Evolutionary conservation across 139 green algal species (phyloP).

Genomic region (Chlamydomonas eustigma): DNA sequence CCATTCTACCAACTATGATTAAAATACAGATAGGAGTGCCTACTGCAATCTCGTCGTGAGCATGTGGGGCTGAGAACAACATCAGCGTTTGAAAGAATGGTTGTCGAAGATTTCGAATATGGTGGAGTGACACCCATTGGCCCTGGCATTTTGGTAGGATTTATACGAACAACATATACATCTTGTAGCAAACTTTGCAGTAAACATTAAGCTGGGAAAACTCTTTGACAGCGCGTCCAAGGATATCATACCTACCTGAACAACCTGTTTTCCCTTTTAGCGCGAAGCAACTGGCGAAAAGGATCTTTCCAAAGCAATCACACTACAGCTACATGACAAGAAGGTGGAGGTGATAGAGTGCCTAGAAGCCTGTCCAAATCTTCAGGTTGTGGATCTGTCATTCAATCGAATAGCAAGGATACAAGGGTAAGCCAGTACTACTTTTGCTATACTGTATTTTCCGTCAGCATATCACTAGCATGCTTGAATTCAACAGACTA

Average conservation of each 20-base stretch:
- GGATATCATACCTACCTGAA: not conserved
- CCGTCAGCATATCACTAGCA: not conserved
- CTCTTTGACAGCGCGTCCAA: too few relatives aligned
- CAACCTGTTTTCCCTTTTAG: not conserved
- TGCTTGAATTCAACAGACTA: not conserved
- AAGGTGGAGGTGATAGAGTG: conserved; percentile 2
- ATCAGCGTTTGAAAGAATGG: too few relatives aligned
- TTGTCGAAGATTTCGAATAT: not conserved
- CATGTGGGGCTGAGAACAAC: too few relatives aligned
- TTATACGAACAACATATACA: not conserved
- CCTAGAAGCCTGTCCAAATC: conserved; percentile 19
- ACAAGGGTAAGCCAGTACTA: conserved; percentile 6
- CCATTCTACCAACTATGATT: too few relatives aligned
- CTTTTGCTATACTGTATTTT: too few relatives aligned
- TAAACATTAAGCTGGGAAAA: too few relatives aligned
- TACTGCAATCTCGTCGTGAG: too few relatives aligned
- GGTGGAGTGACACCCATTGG: not conserved
- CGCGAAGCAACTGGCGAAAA: not conserved
- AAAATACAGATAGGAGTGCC: too few relatives aligned
- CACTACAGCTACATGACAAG: conserved; percentile 20
- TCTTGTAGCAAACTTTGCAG: too few relatives aligned
- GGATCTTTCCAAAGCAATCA: conserved; percentile 19
- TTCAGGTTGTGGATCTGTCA: conserved; percentile 22
- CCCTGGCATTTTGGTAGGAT: not conserved
- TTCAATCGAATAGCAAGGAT: conserved; percentile 22